A percentile compares a stretch with the other conserved stretches of the same genome.
Evolutionary conservation across 2,329 filamentous ascomycete species (phyloP).

Genomic region (Alternaria sp.): DNA sequence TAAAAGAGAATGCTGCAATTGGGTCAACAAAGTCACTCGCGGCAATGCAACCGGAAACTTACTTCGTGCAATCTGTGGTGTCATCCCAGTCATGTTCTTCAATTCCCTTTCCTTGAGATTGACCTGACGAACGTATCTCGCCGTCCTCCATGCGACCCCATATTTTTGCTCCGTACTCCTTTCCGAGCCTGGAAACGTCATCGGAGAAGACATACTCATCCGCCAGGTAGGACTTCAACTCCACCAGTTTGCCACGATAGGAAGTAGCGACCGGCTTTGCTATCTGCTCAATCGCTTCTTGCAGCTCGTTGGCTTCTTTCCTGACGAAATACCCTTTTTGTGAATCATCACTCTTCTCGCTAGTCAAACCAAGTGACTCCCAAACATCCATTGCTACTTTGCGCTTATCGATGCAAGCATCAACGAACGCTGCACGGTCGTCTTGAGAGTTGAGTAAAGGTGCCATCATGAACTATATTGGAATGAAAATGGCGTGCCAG

Average conservation of each 20-base stretch:
- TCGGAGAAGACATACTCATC: slow-evolving; percentile 12
- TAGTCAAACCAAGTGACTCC: slow-evolving; percentile 17
- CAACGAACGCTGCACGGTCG: slow-evolving; percentile 15
- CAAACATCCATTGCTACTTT: slow-evolving; percentile 9
- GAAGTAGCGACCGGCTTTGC: slow-evolving; percentile 6
- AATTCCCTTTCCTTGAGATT: slow-evolving; percentile 2
- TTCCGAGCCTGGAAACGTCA: slow-evolving; percentile 8
- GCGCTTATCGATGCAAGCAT: slow-evolving; percentile 15
- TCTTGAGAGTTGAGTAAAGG: slow-evolving; percentile 11
- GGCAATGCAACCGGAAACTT: neutral
- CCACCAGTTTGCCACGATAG: slow-evolving; percentile 1
- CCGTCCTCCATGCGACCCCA: slow-evolving; percentile 14
- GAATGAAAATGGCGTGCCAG: neutral
- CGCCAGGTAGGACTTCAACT: slow-evolving; percentile 2
- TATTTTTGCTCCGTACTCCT: slow-evolving; percentile 13
- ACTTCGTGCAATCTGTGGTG: slow-evolving; percentile 8
- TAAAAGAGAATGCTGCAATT: slow-evolving; percentile 15
- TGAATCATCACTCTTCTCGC: neutral
- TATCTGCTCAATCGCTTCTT: slow-evolving; percentile 15
- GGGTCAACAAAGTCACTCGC: neutral
- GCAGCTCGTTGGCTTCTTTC: slow-evolving; percentile 16
- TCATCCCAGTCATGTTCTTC: slow-evolving; percentile 17
- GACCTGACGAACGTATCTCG: neutral
- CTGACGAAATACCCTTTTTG: slow-evolving; percentile 14
- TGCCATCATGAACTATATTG: neutral